Conservation (phyloP, 192 early-diverging fungal genomes). For the Endogone sp. region DNA sequence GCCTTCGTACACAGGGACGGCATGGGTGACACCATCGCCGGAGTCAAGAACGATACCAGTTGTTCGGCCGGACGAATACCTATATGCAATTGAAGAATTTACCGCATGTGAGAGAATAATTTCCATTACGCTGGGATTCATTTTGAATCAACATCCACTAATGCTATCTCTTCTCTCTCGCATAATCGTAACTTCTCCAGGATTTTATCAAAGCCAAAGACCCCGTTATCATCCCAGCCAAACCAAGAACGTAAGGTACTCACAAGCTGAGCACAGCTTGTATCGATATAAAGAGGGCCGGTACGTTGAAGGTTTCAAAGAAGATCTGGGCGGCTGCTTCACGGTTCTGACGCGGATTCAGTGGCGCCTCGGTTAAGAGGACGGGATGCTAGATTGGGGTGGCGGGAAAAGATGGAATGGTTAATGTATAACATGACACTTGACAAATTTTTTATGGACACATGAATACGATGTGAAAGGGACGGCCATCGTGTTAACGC, state of each 20-base stretch:
- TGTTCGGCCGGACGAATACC: conserved; percentile 95
- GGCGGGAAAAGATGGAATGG: no score
- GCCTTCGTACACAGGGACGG: conserved; percentile 95
- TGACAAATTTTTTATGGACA: conserved; percentile 2
- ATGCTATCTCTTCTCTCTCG: not conserved
- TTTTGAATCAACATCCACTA: not conserved
- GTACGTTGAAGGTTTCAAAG: conserved; percentile 99
- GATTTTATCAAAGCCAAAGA: conserved; percentile 3
- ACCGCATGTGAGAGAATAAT: not conserved
- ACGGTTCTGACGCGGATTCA: conserved; percentile 90
- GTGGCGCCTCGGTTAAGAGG: conserved; percentile 93
- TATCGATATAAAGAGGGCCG: conserved; percentile 93
- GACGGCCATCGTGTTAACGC: conserved; percentile 3
- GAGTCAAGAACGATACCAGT: conserved; percentile 96
- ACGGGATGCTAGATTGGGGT: conserved; percentile 86
- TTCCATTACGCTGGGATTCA: not conserved
- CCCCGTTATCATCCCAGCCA: no score
- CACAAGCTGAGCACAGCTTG: conserved; percentile 96
- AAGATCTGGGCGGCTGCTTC: conserved; percentile 95
- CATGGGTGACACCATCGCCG: conserved; percentile 94
- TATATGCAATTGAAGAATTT: conserved; percentile 17
- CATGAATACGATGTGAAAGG: conserved; percentile 6
- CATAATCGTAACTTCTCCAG: not conserved
- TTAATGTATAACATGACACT: not conserved
- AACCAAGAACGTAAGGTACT: no score